A percentile compares a stretch with the other conserved stretches of the same genome.
These are phyloP conservation scores for Monilinia vaccinii-corymbosi DNA, from an alignment of 2,329 filamentous ascomycete genomes.

Conservation along the genomic window DNA sequence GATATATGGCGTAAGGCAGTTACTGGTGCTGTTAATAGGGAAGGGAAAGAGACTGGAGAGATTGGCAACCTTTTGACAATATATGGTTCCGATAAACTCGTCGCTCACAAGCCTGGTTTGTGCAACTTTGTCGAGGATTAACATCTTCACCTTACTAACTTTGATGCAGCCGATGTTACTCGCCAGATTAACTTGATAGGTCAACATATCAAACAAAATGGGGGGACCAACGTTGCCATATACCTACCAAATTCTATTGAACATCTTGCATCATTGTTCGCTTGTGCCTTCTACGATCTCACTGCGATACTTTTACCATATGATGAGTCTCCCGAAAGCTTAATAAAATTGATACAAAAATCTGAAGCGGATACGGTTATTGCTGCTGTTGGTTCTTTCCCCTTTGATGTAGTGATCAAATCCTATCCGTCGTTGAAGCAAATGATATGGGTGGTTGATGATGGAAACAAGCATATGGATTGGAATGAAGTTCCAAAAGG, in stretches of 20 bases:
- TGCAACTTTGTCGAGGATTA: neutral
- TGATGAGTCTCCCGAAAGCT: slow-evolving; percentile 58
- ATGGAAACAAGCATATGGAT: slow-evolving; percentile 85
- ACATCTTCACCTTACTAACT: slow-evolving; percentile 14
- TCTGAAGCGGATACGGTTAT: slow-evolving; percentile 74
- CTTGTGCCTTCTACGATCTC: slow-evolving; percentile 75
- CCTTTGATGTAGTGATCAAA: slow-evolving; percentile 63
- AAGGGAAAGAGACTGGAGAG: slow-evolving; percentile 50
- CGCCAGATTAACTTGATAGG: slow-evolving; percentile 85
- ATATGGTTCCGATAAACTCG: slow-evolving; percentile 62
- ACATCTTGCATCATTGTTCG: slow-evolving; percentile 72
- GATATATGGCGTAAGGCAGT: slow-evolving; percentile 79
- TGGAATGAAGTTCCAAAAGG: slow-evolving; percentile 84
- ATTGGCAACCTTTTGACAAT: slow-evolving; percentile 69
- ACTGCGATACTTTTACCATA: slow-evolving; percentile 81
- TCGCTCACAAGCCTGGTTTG: slow-evolving; percentile 60
- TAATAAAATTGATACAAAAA: slow-evolving; percentile 63
- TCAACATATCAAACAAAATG: slow-evolving; percentile 60
- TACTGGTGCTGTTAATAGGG: slow-evolving; percentile 52
- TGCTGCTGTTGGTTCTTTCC: slow-evolving; percentile 77
- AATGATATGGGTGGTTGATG: slow-evolving; percentile 86
- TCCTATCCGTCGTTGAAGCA: slow-evolving; percentile 63
- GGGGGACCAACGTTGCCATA: slow-evolving; percentile 70
- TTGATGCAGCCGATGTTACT: slow-evolving; percentile 55
- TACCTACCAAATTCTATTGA: slow-evolving; percentile 93